A percentile compares a stretch with the other conserved stretches of the same genome.
Evolutionary conservation across 78 protist species (phyloP).

Genomic region (Isochrysis galbana): DNA sequence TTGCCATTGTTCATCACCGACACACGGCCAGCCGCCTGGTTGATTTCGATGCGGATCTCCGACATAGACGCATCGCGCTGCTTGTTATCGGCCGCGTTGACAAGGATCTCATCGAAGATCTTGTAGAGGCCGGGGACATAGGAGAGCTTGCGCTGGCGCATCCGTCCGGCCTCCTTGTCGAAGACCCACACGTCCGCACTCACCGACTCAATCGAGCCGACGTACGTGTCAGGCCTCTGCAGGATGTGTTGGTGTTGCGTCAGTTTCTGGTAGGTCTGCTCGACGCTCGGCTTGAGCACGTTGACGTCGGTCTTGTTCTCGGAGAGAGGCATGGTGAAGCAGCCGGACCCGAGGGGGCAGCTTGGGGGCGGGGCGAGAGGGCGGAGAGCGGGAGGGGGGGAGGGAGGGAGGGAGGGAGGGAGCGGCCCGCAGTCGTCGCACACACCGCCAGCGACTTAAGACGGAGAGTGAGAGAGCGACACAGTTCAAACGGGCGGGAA

Average conservation of each 20-base stretch:
- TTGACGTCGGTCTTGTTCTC: not conserved
- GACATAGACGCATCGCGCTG: constrained; percentile 86
- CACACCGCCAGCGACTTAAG: no score
- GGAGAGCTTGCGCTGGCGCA: constrained; percentile 52
- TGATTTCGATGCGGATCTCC: constrained; percentile 76
- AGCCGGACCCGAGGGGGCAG: no score
- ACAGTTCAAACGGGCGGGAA: no score
- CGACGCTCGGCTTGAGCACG: constrained; percentile 26
- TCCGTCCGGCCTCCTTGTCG: constrained; percentile 29
- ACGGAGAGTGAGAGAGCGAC: no score
- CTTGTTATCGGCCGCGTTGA: constrained; percentile 98
- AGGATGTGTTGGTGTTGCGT: constrained; percentile 93
- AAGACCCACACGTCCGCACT: constrained; percentile 24
- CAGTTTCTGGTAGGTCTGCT: constrained; percentile 76
- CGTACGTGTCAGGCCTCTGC: constrained; percentile 96
- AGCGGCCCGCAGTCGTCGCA: no score
- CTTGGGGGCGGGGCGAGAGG: no score
- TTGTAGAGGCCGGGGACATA: constrained; percentile 96
- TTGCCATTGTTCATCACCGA: constrained; percentile 89
- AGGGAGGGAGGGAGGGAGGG: no score
- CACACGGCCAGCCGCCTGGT: constrained; percentile 49
- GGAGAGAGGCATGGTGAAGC: not conserved
- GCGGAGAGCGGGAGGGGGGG: no score
- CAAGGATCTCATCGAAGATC: constrained; percentile 98
- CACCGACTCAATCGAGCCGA: constrained; percentile 76